Evolutionary conservation across 768 basidiomycete genomes (phyloP), one percentile per base, ranked within the genome.

Genomic region (Leccinum subgranulosum): DNA sequence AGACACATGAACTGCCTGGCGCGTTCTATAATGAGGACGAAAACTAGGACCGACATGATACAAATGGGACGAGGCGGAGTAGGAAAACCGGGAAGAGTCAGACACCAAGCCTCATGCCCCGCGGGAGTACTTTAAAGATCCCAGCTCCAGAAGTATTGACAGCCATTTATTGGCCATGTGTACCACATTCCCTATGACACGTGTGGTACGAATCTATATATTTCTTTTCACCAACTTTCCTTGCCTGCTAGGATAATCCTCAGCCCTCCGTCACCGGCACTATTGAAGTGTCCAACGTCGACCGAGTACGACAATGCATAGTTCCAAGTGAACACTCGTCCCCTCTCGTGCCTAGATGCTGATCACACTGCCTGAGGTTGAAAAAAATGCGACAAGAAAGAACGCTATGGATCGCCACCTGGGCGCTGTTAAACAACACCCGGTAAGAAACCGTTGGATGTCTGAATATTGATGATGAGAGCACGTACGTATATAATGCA

Each of bases 91-190:
- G 33, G 33, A 5, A 34, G 5, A 5, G 33, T n/a, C n/a, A n/a
- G 1, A 33, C 12, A 14, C 6, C 14, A 33, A 14, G 33, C 4
- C 12, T 33, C 33, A n/a, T 15, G 17, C 36, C 3, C 2, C 36
- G 36, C 36, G 36, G 36, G 17, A 39, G 17, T n/a, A 31, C 12
- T 25, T 51, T 17, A 59, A 95, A 39, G 94, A 87, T 97, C 56
- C 84, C 94, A 25, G 84, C 92, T 2, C 94, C 94, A 1, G 91
- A 96, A 72, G 94, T 94, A n/a, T 76, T 95, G 60, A 83, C 79
- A 53, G 85, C 81, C 4, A 3, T 29, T 10, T 29, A 8, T 27
- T 28, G 27, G 27, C 27, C 28, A 28, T 29, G 1, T 90, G 88
- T 66, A 72, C 75, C 27, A 84, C 78, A 66, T 95, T 86, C 70